Evolutionary conservation across 2,329 filamentous ascomycete genomes (phyloP).

Genomic region (Sclerotinia subarctica): DNA sequence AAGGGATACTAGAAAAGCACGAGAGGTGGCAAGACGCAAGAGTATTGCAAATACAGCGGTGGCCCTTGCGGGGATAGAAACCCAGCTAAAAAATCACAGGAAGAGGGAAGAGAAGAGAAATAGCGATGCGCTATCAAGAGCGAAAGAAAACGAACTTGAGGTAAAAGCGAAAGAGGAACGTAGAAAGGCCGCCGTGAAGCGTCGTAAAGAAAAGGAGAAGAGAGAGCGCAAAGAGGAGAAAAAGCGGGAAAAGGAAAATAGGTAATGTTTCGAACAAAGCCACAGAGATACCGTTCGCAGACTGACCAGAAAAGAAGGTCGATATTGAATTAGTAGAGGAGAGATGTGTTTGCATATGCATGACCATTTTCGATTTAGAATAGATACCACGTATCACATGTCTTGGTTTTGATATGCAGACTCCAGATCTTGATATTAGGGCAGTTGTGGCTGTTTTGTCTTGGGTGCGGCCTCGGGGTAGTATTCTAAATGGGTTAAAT

Average conservation of each 20-base stretch:
- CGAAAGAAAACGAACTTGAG: neutral
- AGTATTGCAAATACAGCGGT: neutral
- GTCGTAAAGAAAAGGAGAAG: neutral
- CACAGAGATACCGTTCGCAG: too few relatives aligned
- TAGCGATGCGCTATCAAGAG: neutral
- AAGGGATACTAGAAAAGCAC: neutral
- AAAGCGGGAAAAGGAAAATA: neutral
- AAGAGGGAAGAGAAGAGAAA: slow-evolving; percentile 12
- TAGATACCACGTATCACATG: neutral
- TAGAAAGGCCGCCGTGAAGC: neutral
- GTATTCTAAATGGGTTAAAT: neutral
- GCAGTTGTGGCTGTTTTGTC: neutral
- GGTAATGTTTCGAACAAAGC: neutral
- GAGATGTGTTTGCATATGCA: neutral
- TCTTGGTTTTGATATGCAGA: neutral
- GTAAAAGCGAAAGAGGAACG: slow-evolving; percentile 7
- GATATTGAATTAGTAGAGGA: neutral
- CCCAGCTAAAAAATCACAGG: neutral
- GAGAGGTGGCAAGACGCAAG: neutral
- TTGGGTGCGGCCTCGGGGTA: neutral
- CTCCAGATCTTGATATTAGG: neutral
- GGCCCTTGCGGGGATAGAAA: neutral
- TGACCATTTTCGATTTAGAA: neutral
- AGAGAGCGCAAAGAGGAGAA: neutral
- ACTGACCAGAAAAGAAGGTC: neutral